These are phyloP conservation scores for Fusarium sp. DNA, from an alignment of 2,329 filamentous ascomycete genomes.

Conservation along the genomic window DNA sequence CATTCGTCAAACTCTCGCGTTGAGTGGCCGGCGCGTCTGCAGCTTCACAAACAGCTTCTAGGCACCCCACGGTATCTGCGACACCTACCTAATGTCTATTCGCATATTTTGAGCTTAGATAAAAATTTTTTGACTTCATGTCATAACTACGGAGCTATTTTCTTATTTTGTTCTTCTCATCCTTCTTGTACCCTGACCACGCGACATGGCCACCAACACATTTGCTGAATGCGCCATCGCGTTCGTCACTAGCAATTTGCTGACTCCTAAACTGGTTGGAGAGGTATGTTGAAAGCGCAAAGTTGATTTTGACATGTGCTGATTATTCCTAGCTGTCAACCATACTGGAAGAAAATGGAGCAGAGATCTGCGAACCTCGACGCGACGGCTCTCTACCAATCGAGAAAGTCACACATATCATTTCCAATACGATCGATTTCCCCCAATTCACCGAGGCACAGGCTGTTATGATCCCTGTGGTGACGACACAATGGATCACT, in stretches of 20 bases:
- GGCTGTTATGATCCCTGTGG: conserved; percentile 83
- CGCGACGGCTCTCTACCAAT: conserved; percentile 63
- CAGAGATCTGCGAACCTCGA: conserved; percentile 60
- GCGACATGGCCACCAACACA: conserved; percentile 50
- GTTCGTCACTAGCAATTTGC: conserved; percentile 58
- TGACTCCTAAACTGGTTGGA: conserved; percentile 57
- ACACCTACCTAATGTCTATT: background rate
- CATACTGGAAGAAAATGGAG: conserved; percentile 63
- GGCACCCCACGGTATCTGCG: conserved; percentile 28
- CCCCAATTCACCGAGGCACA: conserved; percentile 83
- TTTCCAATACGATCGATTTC: conserved; percentile 87
- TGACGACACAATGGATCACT: conserved; percentile 84
- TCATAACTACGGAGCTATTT: conserved; percentile 5
- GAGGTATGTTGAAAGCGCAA: conserved; percentile 50
- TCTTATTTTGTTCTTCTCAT: conserved; percentile 10
- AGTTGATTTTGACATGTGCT: background rate
- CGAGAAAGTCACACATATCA: conserved; percentile 65
- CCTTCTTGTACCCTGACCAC: conserved; percentile 8
- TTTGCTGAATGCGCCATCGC: conserved; percentile 60
- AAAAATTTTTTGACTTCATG: conserved; percentile 21
- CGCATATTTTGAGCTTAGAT: conserved; percentile 1
- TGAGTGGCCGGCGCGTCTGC: conserved; percentile 37
- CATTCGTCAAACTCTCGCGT: conserved; percentile 53
- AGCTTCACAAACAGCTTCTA: conserved; percentile 25
- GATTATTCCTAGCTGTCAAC: conserved; percentile 54